Conservation (phyloP, 257 asterid genomes). For the Ocimum tenuiflorum region DNA sequence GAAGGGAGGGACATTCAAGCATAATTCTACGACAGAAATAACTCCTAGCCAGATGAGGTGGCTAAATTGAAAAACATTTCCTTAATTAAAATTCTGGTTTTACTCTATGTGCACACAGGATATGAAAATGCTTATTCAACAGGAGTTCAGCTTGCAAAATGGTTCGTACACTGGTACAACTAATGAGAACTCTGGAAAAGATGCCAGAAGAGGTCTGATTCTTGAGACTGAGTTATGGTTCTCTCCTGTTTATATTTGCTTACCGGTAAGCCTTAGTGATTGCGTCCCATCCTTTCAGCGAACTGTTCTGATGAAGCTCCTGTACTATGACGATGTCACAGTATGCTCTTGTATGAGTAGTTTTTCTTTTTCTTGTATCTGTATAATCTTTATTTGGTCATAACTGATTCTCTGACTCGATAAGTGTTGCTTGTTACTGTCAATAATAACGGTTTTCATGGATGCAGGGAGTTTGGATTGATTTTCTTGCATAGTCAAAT, state of each 20-base stretch:
- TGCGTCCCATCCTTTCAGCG: slow-evolving; percentile 53
- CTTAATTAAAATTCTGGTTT: slow-evolving; percentile 2
- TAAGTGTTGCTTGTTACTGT: slow-evolving; percentile 6
- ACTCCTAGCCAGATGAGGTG: slow-evolving; percentile 93
- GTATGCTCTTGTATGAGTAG: slow-evolving; percentile 38
- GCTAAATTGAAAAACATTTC: not conserved
- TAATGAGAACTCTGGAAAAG: slow-evolving; percentile 93
- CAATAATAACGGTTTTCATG: not conserved
- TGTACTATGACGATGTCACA: slow-evolving; percentile 79
- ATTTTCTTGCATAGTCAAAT: slow-evolving; percentile 12
- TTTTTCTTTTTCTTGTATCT: not conserved
- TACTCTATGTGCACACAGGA: not conserved
- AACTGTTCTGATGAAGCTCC: slow-evolving; percentile 86
- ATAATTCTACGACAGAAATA: slow-evolving; percentile 57
- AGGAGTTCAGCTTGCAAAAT: slow-evolving; percentile 97
- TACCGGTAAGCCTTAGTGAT: slow-evolving; percentile 12
- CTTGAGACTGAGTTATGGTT: slow-evolving; percentile 13
- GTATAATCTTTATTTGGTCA: not conserved
- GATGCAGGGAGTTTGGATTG: not conserved
- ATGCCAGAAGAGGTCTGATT: slow-evolving; percentile 81
- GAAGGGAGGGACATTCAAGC: slow-evolving; percentile 69
- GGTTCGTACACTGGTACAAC: slow-evolving; percentile 75
- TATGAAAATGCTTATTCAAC: slow-evolving; percentile 21
- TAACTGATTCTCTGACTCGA: slow-evolving; percentile 13
- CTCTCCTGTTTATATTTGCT: not conserved